Percentiles rank a stretch among this genome's conserved stretches.
Evolutionary conservation across 2,329 filamentous ascomycete species (phyloP).

Genomic region (Diplodia intermedia): DNA sequence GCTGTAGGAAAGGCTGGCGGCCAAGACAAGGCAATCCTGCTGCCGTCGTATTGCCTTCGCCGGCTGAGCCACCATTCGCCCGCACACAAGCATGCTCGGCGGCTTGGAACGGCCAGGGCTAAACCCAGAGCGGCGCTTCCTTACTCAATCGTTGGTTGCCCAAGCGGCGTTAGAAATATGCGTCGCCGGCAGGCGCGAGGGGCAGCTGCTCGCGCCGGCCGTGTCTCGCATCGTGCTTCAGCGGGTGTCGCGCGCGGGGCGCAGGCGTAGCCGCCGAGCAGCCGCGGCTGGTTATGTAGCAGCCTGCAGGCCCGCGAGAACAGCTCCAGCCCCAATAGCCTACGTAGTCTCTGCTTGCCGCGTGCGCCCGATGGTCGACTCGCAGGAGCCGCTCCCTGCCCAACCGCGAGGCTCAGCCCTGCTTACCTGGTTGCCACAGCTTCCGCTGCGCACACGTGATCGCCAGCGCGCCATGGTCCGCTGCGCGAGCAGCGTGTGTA

Average conservation of each 20-base stretch:
- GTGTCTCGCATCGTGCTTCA: conserved; percentile 28
- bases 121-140: conserved; percentile 4
- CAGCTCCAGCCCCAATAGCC: conserved; percentile 24
- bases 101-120: conserved; percentile 16
- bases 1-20: neutral
- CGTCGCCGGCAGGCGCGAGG: neutral
- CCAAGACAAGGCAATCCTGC: conserved; percentile 22
- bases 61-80: conserved; percentile 25
- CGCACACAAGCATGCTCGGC: conserved; percentile 21
- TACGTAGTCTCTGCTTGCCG: conserved; percentile 16
- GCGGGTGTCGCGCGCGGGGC: conserved; percentile 5
- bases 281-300: conserved; percentile 27
- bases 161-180: conserved; percentile 5
- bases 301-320: conserved; percentile 11
- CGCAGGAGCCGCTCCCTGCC: conserved; percentile 17
- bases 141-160: conserved; percentile 3
- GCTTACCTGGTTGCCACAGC: conserved; percentile 16
- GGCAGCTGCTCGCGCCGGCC: neutral
- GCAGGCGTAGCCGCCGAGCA: conserved; percentile 20
- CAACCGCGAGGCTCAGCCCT: conserved; percentile 16
- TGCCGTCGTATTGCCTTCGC: conserved; percentile 17
- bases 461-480: conserved; percentile 6
- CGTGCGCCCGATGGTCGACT: neutral
- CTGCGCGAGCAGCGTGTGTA: conserved; percentile 2
- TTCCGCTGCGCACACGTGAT: conserved; percentile 18